A percentile compares a stretch with the other conserved stretches of the same genome.
Conservation (phyloP, 345 rosid genomes). For the Eucalyptus virginea region DNA sequence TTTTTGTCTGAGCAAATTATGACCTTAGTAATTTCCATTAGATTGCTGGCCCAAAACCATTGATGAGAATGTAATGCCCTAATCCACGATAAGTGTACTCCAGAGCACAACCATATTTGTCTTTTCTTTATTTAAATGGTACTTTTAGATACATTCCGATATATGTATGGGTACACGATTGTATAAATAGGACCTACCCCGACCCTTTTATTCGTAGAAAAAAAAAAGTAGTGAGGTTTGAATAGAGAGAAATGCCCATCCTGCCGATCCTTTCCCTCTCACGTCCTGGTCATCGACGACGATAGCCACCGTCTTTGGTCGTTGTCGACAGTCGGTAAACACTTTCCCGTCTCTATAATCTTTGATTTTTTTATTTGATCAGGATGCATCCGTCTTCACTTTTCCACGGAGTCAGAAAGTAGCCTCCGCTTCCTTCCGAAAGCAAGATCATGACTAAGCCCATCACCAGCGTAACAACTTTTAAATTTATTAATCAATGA, state of each 20-base stretch:
- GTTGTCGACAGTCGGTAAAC: not conserved
- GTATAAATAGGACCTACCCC: not conserved
- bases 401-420: not conserved
- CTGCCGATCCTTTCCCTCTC: not conserved
- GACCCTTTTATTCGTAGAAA: not conserved
- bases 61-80: no score
- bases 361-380: not conserved
- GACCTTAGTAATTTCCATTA: no score
- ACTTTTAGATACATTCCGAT: no score
- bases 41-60: no score
- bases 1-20: no score
- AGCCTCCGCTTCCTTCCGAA: not conserved
- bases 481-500: no score
- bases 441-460: not conserved
- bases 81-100: no score
- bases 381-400: not conserved
- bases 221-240: not conserved
- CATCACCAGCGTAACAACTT: not conserved
- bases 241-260: not conserved
- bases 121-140: no score
- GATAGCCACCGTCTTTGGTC: not conserved
- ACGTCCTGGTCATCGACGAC: not conserved
- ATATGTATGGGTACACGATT: not conserved
- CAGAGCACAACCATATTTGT: no score
- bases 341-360: not conserved